Conservation (phyloP, 2,329 filamentous ascomycete genomes). For the Teratosphaeria epicoccoides region DNA sequence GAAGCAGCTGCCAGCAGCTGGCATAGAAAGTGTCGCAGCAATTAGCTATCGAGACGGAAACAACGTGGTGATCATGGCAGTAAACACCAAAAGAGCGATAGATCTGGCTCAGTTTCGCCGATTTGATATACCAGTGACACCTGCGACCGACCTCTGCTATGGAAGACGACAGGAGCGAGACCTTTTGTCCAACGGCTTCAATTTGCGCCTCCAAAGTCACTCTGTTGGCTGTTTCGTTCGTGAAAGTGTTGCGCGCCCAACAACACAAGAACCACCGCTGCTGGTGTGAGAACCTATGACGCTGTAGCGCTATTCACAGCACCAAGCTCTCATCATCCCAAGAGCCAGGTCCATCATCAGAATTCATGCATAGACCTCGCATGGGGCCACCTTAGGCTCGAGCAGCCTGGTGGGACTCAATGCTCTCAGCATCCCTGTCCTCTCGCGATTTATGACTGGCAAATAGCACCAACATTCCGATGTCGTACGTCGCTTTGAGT, state of each 20-base stretch:
- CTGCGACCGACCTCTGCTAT: too few relatives aligned
- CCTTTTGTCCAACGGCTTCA: too few relatives aligned
- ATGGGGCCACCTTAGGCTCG: background rate
- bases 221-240: too few relatives aligned
- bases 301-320: too few relatives aligned
- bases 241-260: background rate
- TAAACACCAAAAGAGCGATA: background rate
- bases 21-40: background rate
- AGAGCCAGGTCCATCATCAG: too few relatives aligned
- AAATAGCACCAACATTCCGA: slow-evolving; percentile 24
- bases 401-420: background rate
- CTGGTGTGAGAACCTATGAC: too few relatives aligned
- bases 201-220: too few relatives aligned
- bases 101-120: background rate
- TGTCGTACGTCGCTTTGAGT: slow-evolving; percentile 45
- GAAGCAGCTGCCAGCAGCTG: background rate
- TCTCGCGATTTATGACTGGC: slow-evolving; percentile 1
- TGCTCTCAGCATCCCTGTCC: background rate
- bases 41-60: background rate
- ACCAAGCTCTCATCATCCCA: too few relatives aligned
- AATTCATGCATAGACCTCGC: too few relatives aligned
- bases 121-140: background rate
- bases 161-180: too few relatives aligned
- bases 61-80: background rate
- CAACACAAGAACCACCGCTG: background rate